Conservation (phyloP, 352 stramenopile species). For the Blastocystis sp. region DNA sequence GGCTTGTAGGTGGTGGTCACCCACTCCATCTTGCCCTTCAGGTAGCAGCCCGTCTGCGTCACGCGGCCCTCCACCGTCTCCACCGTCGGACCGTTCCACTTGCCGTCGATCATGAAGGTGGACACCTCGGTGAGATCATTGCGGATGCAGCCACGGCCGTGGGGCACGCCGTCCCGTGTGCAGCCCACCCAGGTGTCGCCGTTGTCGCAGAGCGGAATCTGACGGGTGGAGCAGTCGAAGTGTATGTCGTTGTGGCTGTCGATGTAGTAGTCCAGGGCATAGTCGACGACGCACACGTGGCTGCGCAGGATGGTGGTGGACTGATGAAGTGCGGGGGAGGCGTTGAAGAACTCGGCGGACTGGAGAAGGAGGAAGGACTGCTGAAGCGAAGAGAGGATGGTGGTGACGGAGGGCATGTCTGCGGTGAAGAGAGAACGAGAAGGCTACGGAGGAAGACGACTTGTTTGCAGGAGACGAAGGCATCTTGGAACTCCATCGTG, state of each 20-base stretch:
- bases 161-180: neutral
- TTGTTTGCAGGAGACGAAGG: neutral
- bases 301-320: neutral
- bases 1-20: neutral
- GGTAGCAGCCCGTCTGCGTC: neutral
- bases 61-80: neutral
- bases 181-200: slow-evolving; percentile 17
- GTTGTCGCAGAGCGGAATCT: neutral
- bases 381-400: neutral
- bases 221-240: neutral
- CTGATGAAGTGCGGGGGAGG: neutral
- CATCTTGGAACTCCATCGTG: slow-evolving; percentile 1
- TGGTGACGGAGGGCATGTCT: neutral
- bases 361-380: neutral
- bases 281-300: slow-evolving; percentile 8
- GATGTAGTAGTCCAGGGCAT: neutral
- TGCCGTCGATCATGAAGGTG: neutral
- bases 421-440: neutral
- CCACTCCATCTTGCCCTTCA: neutral
- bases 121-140: neutral
- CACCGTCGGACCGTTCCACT: neutral
- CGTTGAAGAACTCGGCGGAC: neutral
- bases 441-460: neutral
- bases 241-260: slow-evolving; percentile 29
- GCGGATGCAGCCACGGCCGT: neutral